A percentile compares a stretch with the other conserved stretches of the same genome.
These are phyloP conservation scores for Aspergillus baeticus DNA, from an alignment of 495 filamentous ascomycete genomes.

Conservation along the genomic window DNA sequence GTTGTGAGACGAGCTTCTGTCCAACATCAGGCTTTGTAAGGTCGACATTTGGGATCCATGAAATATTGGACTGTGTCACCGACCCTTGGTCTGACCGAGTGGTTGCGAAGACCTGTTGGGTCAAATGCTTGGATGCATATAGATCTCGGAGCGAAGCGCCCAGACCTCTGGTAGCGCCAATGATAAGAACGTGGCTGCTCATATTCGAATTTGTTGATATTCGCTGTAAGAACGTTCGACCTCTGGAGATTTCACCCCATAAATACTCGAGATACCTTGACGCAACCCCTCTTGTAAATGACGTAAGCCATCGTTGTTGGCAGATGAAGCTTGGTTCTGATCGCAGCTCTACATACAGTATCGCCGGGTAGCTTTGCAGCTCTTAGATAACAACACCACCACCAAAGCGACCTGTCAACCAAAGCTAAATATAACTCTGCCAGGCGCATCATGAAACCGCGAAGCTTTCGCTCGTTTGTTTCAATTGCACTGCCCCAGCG, in stretches of 20 bases:
- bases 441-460: not conserved
- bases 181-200: slow-evolving; percentile 51
- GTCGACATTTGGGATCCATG: slow-evolving; percentile 54
- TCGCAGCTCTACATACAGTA: no score
- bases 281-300: slow-evolving; percentile 13
- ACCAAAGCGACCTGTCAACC: not conserved
- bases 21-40: slow-evolving; percentile 57
- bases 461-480: not conserved
- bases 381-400: not conserved
- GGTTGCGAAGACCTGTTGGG: slow-evolving; percentile 56
- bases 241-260: not conserved
- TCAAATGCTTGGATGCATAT: slow-evolving; percentile 51
- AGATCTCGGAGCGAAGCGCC: slow-evolving; percentile 58
- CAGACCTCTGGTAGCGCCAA: slow-evolving; percentile 67
- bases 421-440: not conserved
- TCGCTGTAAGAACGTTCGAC: not conserved
- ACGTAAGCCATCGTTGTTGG: slow-evolving; percentile 12
- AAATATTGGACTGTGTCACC: slow-evolving; percentile 34
- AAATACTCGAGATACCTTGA: slow-evolving; percentile 3
- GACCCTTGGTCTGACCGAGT: slow-evolving; percentile 43
- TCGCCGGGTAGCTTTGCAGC: no score
- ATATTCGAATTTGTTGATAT: slow-evolving; percentile 16
- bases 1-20: slow-evolving; percentile 41
- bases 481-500: slow-evolving; percentile 2
- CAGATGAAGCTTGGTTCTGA: not conserved